Evolutionary conservation across 306 rosid species (phyloP).

Genomic region (Quercus aquifolioides): DNA sequence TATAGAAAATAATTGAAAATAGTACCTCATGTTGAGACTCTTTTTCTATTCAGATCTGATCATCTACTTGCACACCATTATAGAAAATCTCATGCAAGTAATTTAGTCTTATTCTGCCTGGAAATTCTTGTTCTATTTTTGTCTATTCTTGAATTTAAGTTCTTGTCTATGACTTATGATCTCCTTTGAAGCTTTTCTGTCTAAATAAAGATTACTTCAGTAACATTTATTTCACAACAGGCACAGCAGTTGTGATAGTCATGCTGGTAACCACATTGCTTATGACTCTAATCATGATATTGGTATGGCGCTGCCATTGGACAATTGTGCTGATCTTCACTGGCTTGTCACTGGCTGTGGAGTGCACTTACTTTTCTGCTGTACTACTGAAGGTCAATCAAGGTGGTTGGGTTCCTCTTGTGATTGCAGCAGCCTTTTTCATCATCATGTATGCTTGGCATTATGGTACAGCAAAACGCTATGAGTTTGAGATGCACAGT

Average conservation of each 20-base stretch:
- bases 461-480: slow-evolving; percentile 77
- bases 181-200: not conserved
- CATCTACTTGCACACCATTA: not conserved
- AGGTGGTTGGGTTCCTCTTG: slow-evolving; percentile 99
- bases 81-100: not conserved
- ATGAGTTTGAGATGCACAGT: slow-evolving; percentile 83
- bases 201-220: slow-evolving; percentile 3
- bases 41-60: not conserved
- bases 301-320: slow-evolving; percentile 98
- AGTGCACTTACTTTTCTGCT: slow-evolving; percentile 79
- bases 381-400: slow-evolving; percentile 80
- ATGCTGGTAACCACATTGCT: slow-evolving; percentile 87
- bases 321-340: slow-evolving; percentile 66
- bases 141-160: not conserved
- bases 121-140: not conserved
- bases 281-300: slow-evolving; percentile 80
- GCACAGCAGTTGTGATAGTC: slow-evolving; percentile 88
- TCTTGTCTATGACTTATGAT: not conserved
- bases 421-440: slow-evolving; percentile 71
- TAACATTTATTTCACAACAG: slow-evolving; percentile 47
- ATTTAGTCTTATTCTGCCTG: not conserved
- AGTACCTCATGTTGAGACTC: not conserved
- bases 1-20: no score
- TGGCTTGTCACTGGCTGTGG: slow-evolving; percentile 65
- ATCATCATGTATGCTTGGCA: slow-evolving; percentile 89